phyloP scores from a whole-genome alignment of 306 rosid species.

The Pachyrhizus erosus region DNA sequence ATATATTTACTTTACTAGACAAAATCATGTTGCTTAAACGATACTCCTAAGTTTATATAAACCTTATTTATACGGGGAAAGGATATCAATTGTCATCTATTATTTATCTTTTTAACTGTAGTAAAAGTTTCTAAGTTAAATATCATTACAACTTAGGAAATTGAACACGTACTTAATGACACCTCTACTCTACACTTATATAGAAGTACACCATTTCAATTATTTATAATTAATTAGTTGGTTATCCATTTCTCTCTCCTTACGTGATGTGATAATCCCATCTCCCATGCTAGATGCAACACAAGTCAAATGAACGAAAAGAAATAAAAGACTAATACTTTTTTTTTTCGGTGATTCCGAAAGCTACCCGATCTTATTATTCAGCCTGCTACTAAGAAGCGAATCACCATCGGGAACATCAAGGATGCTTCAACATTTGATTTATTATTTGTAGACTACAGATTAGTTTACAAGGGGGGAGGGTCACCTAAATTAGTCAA shows the following conservation, averaged over 20 bases:
- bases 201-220: not conserved
- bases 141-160: not conserved
- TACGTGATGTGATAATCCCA: not conserved
- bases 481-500: not conserved
- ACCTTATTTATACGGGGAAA: not conserved
- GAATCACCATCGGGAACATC: not conserved
- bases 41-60: not conserved
- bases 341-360: constrained; percentile 33
- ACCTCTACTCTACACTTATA: not conserved
- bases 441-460: no score
- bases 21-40: not conserved
- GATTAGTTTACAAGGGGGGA: not conserved
- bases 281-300: not conserved
- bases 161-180: not conserved
- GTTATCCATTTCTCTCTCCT: not conserved
- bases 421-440: no score
- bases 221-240: no score
- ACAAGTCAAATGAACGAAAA: constrained; percentile 5
- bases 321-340: not conserved
- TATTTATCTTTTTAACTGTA: no score
- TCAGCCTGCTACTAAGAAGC: not conserved
- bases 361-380: constrained; percentile 5
- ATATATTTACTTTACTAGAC: not conserved
- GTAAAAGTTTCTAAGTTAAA: not conserved
- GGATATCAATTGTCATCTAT: no score